A percentile compares a stretch with the other conserved stretches of the same genome.
Evolutionary conservation across 257 asterid genomes (phyloP).

Genomic region (Parsonsia alboflavescens): DNA sequence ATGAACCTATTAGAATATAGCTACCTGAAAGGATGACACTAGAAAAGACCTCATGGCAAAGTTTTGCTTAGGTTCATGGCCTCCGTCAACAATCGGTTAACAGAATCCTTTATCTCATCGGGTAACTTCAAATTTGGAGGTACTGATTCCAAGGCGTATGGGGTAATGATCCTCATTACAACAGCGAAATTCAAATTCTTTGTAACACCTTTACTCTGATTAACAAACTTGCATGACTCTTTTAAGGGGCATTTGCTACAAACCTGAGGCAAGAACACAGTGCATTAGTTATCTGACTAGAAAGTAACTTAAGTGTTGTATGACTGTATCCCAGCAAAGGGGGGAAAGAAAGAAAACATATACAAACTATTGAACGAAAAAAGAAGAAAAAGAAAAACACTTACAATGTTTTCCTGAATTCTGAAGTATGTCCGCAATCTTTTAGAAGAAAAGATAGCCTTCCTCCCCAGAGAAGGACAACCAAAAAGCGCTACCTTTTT

Average conservation of each 20-base stretch:
- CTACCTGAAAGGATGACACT: neutral
- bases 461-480: conserved; percentile 59
- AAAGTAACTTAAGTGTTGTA: too few relatives aligned
- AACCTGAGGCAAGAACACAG: conserved; percentile 46
- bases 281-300: neutral
- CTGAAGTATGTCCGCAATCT: conserved; percentile 57
- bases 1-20: neutral
- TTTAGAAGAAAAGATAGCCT: conserved; percentile 48
- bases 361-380: neutral
- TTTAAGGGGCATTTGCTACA: conserved; percentile 57
- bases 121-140: conserved; percentile 55
- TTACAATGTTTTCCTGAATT: conserved; percentile 60
- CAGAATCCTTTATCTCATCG: conserved; percentile 49
- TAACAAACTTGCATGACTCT: conserved; percentile 46
- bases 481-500: conserved; percentile 70
- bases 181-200: conserved; percentile 33
- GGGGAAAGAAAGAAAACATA: neutral
- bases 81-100: conserved; percentile 56
- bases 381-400: conserved; percentile 13
- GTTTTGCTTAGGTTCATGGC: conserved; percentile 44
- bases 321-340: neutral
- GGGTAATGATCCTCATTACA: conserved; percentile 47
- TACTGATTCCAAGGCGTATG: conserved; percentile 59
- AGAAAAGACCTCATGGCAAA: conserved; percentile 17
- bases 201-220: conserved; percentile 29